Evolutionary conservation across 2,329 filamentous ascomycete species (phyloP).

Genomic region (Aspergillus awamori): DNA sequence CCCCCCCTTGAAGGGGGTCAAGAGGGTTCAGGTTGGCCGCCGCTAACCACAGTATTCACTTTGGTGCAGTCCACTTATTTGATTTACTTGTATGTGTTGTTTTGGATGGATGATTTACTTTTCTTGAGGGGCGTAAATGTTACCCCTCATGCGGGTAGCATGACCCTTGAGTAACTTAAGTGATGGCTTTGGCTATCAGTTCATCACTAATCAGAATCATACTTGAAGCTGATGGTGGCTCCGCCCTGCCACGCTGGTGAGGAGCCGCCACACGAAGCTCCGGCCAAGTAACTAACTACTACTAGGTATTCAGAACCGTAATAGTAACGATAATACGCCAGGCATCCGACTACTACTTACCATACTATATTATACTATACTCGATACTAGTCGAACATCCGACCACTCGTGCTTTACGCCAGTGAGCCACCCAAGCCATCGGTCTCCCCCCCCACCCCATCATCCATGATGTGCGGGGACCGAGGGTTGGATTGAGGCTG

Average conservation of each 20-base stretch:
- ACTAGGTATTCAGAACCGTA: background rate
- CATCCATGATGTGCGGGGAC: slow-evolving; percentile 26
- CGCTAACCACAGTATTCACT: background rate
- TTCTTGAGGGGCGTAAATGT: background rate
- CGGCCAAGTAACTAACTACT: background rate
- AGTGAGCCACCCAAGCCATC: slow-evolving; percentile 23
- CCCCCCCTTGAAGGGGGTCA: background rate
- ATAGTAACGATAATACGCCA: background rate
- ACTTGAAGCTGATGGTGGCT: background rate
- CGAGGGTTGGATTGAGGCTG: slow-evolving; percentile 10
- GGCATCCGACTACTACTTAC: background rate
- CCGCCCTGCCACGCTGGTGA: background rate
- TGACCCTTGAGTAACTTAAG: background rate
- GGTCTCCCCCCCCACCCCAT: slow-evolving; percentile 15
- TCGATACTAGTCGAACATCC: background rate
- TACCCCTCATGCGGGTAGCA: slow-evolving; percentile 4
- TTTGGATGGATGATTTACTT: background rate
- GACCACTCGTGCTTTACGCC: background rate
- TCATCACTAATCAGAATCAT: background rate
- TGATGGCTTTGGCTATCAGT: background rate
- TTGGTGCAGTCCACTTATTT: background rate
- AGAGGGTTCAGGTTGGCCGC: background rate
- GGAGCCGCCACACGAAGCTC: background rate
- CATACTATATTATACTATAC: background rate
- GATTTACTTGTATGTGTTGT: background rate